Evolutionary conservation across 2,329 filamentous ascomycete genomes (phyloP).

Genomic region (Penicillium aurantiogriseum): DNA sequence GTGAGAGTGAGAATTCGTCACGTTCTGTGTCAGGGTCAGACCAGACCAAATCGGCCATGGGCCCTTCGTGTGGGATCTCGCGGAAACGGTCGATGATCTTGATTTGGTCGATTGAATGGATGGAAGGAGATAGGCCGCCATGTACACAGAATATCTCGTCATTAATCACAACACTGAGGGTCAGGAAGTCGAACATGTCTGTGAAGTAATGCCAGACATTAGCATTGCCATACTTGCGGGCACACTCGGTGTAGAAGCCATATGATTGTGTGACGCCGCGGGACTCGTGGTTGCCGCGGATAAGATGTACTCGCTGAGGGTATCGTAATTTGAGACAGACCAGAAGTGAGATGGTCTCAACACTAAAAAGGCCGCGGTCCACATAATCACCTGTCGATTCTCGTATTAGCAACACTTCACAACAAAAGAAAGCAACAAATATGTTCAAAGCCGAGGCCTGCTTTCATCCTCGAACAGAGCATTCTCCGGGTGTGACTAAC

Average conservation of each 20-base stretch:
- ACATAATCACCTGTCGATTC: conserved; percentile 83
- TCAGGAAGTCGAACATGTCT: conserved; percentile 99
- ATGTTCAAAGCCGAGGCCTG: background rate
- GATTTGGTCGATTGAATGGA: conserved; percentile 98
- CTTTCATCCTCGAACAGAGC: background rate
- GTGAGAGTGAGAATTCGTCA: conserved; percentile 93
- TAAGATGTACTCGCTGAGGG: conserved; percentile 90
- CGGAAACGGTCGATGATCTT: conserved; percentile 99
- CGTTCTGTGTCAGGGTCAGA: conserved; percentile 96
- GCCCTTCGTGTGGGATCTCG: conserved; percentile 96
- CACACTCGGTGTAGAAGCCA: conserved; percentile 98
- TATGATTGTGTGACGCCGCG: conserved; percentile 98
- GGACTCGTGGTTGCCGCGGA: conserved; percentile 96
- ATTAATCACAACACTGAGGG: conserved; percentile 94
- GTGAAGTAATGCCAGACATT: conserved; percentile 99
- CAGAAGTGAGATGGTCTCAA: conserved; percentile 96
- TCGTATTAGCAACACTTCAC: conserved; percentile 8
- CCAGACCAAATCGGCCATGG: conserved; percentile 99
- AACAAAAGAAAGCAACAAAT: background rate
- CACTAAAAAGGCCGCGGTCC: conserved; percentile 96
- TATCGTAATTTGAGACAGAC: conserved; percentile 97
- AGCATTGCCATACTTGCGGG: conserved; percentile 95
- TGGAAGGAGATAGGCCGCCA: conserved; percentile 83
- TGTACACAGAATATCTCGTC: conserved; percentile 99
- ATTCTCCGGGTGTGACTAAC: conserved; percentile 48